Percentiles rank a stretch among this genome's conserved stretches.
Conservation (phyloP, 352 stramenopile genomes). For the Globisporangium parvum region DNA sequence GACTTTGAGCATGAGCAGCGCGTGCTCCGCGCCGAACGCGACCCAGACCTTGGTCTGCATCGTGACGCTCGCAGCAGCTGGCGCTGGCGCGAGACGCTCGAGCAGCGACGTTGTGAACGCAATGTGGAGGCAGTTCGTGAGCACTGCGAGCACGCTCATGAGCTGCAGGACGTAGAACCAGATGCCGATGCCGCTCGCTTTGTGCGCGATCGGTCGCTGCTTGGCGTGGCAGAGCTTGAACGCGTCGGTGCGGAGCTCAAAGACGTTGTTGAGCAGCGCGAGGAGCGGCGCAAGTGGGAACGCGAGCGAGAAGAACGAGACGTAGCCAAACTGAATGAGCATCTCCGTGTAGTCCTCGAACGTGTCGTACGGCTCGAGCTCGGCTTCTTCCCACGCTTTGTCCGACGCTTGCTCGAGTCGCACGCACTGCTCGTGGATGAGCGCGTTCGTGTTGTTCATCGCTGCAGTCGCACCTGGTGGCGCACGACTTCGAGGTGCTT, state of each 20-base stretch:
- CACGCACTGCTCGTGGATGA: constrained; percentile 76
- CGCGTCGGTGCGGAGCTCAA: constrained; percentile 91
- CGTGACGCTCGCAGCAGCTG: constrained; percentile 9
- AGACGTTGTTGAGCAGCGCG: constrained; percentile 90
- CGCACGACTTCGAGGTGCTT: not conserved
- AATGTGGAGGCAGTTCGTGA: constrained; percentile 95
- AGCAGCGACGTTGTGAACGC: constrained; percentile 75
- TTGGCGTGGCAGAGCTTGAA: constrained; percentile 93
- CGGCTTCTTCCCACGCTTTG: constrained; percentile 87
- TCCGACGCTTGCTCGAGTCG: constrained; percentile 77
- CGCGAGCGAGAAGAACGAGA: constrained; percentile 93
- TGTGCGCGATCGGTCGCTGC: constrained; percentile 87
- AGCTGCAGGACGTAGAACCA: constrained; percentile 91
- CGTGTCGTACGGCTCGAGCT: constrained; percentile 89
- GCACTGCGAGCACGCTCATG: constrained; percentile 92
- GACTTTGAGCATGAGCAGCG: constrained; percentile 56
- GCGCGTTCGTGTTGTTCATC: constrained; percentile 31
- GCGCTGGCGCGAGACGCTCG: constrained; percentile 23
- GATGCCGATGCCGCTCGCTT: constrained; percentile 90
- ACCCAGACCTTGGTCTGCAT: constrained; percentile 66
- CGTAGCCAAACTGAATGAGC: constrained; percentile 94
- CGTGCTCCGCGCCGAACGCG: constrained; percentile 70
- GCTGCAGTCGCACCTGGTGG: not conserved
- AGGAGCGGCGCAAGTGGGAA: constrained; percentile 94
- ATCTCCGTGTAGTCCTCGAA: constrained; percentile 95